These are phyloP conservation scores for Chaetomiaceae sp. DNA, from an alignment of 2,329 filamentous ascomycete species.

Conservation along the genomic window DNA sequence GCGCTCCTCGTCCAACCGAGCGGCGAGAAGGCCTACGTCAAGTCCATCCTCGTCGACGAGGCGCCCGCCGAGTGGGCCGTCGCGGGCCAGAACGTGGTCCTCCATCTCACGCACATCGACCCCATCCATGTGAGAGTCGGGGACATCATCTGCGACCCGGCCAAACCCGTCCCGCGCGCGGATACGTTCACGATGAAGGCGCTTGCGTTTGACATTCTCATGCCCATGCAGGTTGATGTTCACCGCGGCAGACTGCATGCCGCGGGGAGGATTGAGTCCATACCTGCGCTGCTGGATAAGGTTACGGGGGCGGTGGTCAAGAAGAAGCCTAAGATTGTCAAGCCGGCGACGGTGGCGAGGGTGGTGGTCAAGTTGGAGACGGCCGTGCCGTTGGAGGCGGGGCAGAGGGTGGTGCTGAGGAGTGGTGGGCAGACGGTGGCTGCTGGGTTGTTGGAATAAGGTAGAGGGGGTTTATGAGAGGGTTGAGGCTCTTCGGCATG, in stretches of 20 bases:
- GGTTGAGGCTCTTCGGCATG: conserved; percentile 11
- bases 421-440: conserved; percentile 80
- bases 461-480: conserved; percentile 26
- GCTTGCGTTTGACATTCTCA: conserved; percentile 82
- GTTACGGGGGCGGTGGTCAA: conserved; percentile 68
- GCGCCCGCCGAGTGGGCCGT: conserved; percentile 81
- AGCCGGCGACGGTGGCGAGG: conserved; percentile 72
- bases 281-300: conserved; percentile 76
- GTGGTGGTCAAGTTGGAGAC: conserved; percentile 69
- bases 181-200: conserved; percentile 77
- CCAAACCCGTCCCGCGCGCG: conserved; percentile 63
- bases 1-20: conserved; percentile 74
- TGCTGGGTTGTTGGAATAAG: conserved; percentile 80
- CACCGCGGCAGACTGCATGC: conserved; percentile 80
- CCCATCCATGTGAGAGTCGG: conserved; percentile 75
- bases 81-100: conserved; percentile 78
- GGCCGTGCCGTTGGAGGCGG: conserved; percentile 74
- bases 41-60: conserved; percentile 72
- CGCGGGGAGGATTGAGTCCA: conserved; percentile 65
- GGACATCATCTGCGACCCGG: conserved; percentile 75
- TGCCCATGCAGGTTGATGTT: conserved; percentile 85
- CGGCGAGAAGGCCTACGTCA: conserved; percentile 74
- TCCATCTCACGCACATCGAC: conserved; percentile 85
- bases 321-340: conserved; percentile 80
- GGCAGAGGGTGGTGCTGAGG: conserved; percentile 75